Percentiles rank a stretch among this genome's conserved stretches.
These are phyloP conservation scores for Avena atlantica DNA, from an alignment of 176 grass and related monocot genomes.

Conservation along the genomic window DNA sequence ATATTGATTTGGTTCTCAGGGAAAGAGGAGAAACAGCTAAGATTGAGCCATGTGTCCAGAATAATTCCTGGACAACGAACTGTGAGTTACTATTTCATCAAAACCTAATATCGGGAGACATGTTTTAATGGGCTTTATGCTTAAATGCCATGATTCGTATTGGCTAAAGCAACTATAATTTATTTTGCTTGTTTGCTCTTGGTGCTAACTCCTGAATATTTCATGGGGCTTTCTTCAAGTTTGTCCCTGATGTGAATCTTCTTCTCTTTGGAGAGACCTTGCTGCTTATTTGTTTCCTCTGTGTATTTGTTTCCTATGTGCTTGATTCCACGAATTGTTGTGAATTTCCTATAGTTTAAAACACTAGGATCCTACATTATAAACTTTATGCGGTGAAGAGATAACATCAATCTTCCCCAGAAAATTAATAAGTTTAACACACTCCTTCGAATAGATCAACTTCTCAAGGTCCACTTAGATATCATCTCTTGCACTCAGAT, in stretches of 20 bases:
- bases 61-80: conserved; percentile 93
- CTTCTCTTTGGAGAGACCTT: neutral
- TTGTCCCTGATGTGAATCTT: conserved; percentile 13
- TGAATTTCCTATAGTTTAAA: neutral
- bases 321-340: neutral
- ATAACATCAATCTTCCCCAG: neutral
- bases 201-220: conserved; percentile 26
- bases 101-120: neutral
- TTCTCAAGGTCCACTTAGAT: conserved; percentile 20
- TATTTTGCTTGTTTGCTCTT: neutral
- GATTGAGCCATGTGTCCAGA: conserved; percentile 88
- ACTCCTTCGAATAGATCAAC: conserved; percentile 8
- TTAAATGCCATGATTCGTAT: conserved; percentile 18
- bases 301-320: conserved; percentile 15
- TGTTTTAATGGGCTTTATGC: neutral
- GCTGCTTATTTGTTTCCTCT: conserved; percentile 28
- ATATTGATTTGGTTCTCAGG: conserved; percentile 87
- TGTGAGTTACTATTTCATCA: conserved; percentile 52
- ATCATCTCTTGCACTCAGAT: neutral
- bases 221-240: neutral
- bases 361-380: neutral
- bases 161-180: neutral
- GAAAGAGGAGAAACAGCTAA: conserved; percentile 88
- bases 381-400: conserved; percentile 13
- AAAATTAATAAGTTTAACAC: neutral